A percentile compares a stretch with the other conserved stretches of the same genome.
These are phyloP conservation scores for Dioscorea dumetorum DNA, from an alignment of 106 monocot genomes.

Conservation along the genomic window DNA sequence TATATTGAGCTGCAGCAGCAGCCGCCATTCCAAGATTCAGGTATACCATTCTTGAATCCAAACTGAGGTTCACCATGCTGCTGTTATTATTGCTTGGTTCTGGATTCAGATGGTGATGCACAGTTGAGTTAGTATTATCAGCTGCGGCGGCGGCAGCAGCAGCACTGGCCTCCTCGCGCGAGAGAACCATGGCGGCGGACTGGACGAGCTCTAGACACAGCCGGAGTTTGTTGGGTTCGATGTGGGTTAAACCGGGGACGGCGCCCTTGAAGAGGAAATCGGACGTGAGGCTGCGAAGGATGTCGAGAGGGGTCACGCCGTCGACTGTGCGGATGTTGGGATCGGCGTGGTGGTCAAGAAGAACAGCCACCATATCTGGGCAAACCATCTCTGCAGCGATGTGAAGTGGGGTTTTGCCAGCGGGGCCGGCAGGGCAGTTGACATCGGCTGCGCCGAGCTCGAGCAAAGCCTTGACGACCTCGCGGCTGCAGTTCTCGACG, in stretches of 20 bases:
- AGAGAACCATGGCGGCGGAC: slow-evolving; percentile 69
- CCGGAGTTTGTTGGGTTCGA: slow-evolving; percentile 90
- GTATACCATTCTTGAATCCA: slow-evolving; percentile 85
- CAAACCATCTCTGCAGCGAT: slow-evolving; percentile 90
- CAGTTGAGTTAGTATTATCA: slow-evolving; percentile 12
- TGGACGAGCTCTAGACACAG: slow-evolving; percentile 94
- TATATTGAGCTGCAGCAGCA: slow-evolving; percentile 23
- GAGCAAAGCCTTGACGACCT: slow-evolving; percentile 88
- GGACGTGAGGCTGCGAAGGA: slow-evolving; percentile 79
- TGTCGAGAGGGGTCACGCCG: slow-evolving; percentile 80
- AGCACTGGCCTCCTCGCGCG: slow-evolving; percentile 50
- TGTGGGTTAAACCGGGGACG: slow-evolving; percentile 73
- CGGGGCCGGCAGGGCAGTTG: slow-evolving; percentile 70
- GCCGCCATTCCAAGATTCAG: slow-evolving; percentile 78
- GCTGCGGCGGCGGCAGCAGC: slow-evolving; percentile 1
- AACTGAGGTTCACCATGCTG: slow-evolving; percentile 42
- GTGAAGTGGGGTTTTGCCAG: slow-evolving; percentile 82
- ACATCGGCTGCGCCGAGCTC: slow-evolving; percentile 97
- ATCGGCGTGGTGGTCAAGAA: slow-evolving; percentile 98
- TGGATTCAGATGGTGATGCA: slow-evolving; percentile 28
- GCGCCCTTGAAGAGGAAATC: slow-evolving; percentile 93
- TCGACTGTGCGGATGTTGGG: slow-evolving; percentile 71
- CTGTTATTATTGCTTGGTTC: slow-evolving; percentile 24
- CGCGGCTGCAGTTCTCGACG: slow-evolving; percentile 81
- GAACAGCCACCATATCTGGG: slow-evolving; percentile 89